Conservation (phyloP, 768 basidiomycete genomes). For the Cyclocybe aegerita region DNA sequence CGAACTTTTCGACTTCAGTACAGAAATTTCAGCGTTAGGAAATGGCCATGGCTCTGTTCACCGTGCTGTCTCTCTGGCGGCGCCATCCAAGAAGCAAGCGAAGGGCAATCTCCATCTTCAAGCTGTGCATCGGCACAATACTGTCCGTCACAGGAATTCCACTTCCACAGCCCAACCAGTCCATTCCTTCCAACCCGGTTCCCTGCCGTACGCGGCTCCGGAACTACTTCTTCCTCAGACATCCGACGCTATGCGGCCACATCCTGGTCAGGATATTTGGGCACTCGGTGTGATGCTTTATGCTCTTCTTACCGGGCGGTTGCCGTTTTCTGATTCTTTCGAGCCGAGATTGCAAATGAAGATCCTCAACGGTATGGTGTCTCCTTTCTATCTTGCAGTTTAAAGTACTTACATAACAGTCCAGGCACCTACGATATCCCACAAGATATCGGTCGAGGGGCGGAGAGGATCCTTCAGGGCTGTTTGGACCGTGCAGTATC, state of each 20-base stretch:
- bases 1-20: conserved; percentile 19
- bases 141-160: conserved; percentile 51
- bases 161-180: conserved; percentile 30
- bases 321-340: conserved; percentile 88
- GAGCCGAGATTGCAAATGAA: conserved; percentile 92
- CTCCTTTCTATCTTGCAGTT: conserved; percentile 11
- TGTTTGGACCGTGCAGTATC: conserved; percentile 68
- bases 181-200: conserved; percentile 65
- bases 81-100: conserved; percentile 25
- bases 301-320: conserved; percentile 75
- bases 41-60: conserved; percentile 26
- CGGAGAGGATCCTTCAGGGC: conserved; percentile 71
- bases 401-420: conserved; percentile 7
- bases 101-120: conserved; percentile 23
- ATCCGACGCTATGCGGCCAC: conserved; percentile 35
- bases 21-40: conserved; percentile 3
- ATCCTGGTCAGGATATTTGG: conserved; percentile 93
- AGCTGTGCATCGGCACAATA: conserved; percentile 37
- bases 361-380: conserved; percentile 71
- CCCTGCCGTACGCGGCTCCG: conserved; percentile 88
- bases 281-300: conserved; percentile 91
- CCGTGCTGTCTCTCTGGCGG: conserved; percentile 39
- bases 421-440: conserved; percentile 67
- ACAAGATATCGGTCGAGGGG: conserved; percentile 53
- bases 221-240: conserved; percentile 74